Evolutionary conservation across 495 filamentous ascomycete genomes (phyloP), one percentile per base, ranked within the genome.

Genomic region (Hamigera avellanea): DNA sequence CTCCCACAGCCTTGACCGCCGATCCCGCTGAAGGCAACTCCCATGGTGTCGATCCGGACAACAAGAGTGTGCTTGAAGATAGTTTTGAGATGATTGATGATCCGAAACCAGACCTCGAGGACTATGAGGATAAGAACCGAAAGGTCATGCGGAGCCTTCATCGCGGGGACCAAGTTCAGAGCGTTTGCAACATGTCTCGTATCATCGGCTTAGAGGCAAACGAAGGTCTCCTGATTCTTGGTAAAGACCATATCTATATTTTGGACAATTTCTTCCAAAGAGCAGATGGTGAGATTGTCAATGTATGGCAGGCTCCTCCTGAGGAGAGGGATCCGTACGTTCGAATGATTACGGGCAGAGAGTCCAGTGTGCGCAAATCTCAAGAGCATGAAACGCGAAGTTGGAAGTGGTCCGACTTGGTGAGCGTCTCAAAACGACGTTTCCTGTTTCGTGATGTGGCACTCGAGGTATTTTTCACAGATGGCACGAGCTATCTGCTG

Each of bases 381-480:
- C 62, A 66, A 16, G 84, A 91, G 33, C 81, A 88, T 47, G 82
- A 85, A 44, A 82, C 84, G 6, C 69, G 89, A 44, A 82, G 80
- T 55, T 98, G 91, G 93, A 82, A 78, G 41, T 95, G 88, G 86
- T 76, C 78, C 15, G 91, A 95, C 50, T 72, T 95, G 35, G 80
- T 95, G 44, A 96, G 89, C 58, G 81, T 95, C n/a, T 95, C 88
- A 10, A 96, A 96, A 57, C 74, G 91, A 10, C 78, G 88, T 16
- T 98, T 95, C 58, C 65, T 98, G 1, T 95, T 95, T 57, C 81
- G 91, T 16, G 91, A 96, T 53, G 91, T 96, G 26, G 87, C 83
- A 0, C 75, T 96, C 19, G 91, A 98, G 52, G 70, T 95, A 2
- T 98, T 98, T 65, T 98, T 98, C 53, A 81, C 86, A 0, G 93